Base-by-base conservation (phyloP, 352 stramenopile genomes). In the Phytopythium kandeliae region DNA sequence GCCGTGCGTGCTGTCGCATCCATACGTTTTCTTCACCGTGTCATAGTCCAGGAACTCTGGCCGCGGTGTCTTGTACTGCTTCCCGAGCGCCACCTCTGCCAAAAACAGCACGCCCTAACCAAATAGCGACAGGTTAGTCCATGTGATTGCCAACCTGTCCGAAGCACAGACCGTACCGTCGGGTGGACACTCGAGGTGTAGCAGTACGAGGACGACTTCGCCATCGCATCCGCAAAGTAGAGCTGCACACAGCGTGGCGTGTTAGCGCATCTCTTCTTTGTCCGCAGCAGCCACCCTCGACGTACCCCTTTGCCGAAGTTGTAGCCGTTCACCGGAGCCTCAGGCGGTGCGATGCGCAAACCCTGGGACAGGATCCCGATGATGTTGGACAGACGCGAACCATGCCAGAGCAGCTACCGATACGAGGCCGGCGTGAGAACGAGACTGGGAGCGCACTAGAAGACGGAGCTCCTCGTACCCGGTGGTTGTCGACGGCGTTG, bases 261-360 rank as follows among this genome's bases (percentile, higher is more conserved):
- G 38, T 45, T 19, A 45, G 38, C 38, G 9, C 24, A 8, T 12
- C 38, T 26, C 12, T 12, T n/a, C 10, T 1, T 28, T 11, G 2
- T 1, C 4, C 19, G 9, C 15, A 11, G 2, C 16, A 43, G 37
- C 19, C 15, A 26, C 10, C 35, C 21, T 2, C 12, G 4, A n/a
- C 63, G 12, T 68, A 80, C 66, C 26, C 83, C 83, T 61, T 91
- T 91, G 50, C 81, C 83, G 48, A 89, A 92, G 40, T 70, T 69
- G 58, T 89, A 89, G 42, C 83, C 83, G 24, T 77, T 80, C n/a
- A 55, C 60, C 0, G 78, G 78, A 11, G 80, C 80, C 49, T 93
- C 83, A 0, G 80, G 78, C 4, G 83, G 83, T n/a, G 83, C 83
- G 35, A 93, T 84, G 7, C 80, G 80, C 17, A 93, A 58, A 8